These are phyloP conservation scores for Paecilomyces niveus DNA, from an alignment of 2,329 filamentous ascomycete genomes.

Conservation along the genomic window DNA sequence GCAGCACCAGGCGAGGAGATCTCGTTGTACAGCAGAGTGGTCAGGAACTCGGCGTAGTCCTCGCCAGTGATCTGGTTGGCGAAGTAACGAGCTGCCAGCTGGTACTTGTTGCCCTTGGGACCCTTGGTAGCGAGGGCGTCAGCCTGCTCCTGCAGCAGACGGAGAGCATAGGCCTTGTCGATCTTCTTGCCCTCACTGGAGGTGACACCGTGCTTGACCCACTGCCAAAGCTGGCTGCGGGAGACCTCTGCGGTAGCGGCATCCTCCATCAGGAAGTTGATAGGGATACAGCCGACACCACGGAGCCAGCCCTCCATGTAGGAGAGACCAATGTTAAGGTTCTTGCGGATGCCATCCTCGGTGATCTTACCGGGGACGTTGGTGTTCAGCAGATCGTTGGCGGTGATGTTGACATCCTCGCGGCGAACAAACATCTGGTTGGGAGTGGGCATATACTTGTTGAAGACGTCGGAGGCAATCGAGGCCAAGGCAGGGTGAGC, in stretches of 20 bases:
- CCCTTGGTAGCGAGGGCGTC: slow-evolving; percentile 67
- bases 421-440: slow-evolving; percentile 91
- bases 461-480: slow-evolving; percentile 90
- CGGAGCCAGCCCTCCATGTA: slow-evolving; percentile 99
- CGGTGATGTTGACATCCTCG: slow-evolving; percentile 78
- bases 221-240: slow-evolving; percentile 93
- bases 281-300: slow-evolving; percentile 90
- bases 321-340: slow-evolving; percentile 88
- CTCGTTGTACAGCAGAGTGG: slow-evolving; percentile 68
- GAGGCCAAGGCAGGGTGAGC: slow-evolving; percentile 85
- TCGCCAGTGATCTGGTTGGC: slow-evolving; percentile 88
- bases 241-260: slow-evolving; percentile 95
- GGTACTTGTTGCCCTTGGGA: slow-evolving; percentile 83
- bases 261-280: slow-evolving; percentile 98
- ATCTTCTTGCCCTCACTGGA: slow-evolving; percentile 87
- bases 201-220: slow-evolving; percentile 66
- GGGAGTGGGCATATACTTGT: slow-evolving; percentile 96
- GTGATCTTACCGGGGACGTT: slow-evolving; percentile 90
- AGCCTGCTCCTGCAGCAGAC: slow-evolving; percentile 78
- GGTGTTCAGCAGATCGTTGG: slow-evolving; percentile 94
- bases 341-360: slow-evolving; percentile 93
- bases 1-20: slow-evolving; percentile 66
- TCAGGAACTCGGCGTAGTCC: slow-evolving; percentile 96
- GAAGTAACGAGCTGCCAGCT: slow-evolving; percentile 88
- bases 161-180: slow-evolving; percentile 84